Evolutionary conservation across 257 asterid genomes (phyloP), one percentile per base, ranked within the genome.

Genomic region (Mitragyna speciosa): DNA sequence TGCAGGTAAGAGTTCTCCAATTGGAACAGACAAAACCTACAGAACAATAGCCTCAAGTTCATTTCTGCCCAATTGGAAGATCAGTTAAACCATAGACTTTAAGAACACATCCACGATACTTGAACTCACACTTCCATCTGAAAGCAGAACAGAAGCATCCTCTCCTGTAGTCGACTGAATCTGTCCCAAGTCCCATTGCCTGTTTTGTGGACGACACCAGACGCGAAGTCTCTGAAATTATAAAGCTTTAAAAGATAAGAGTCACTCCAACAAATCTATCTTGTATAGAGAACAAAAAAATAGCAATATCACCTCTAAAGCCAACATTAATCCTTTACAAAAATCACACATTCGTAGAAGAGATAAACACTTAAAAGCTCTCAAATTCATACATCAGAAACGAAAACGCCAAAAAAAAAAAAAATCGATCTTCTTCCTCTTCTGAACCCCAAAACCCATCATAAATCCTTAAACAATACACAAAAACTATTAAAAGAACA

Each of bases 111-210:
- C 70, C 19, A 74, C 56, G 73, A 80, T 24, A 81, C 63, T 80
- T 61, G 81, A 83, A 89, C 97, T 86, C 86, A 93, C 99, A 74
- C 83, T 90, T 86, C 89, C 93, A 81, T 91, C 92, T 11, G 88
- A 78, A 41, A 90, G 91, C 79, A 84, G 84, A 83, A 95, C 91
- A 30, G 83, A 81, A 78, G 92, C 93, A 83, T 85, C 90, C 77
- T 90, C 97, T 82, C 94, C 98, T 75, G 91, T 87, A 83, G 88
- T 90, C 78, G 96, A 92, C 80, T 84, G 93, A 78, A 93, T 89
- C 76, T 87, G 88, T 72, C 99, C 99, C 36, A 81, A 85, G 74
- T 88, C 96, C 99, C 97, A 95, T 52, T 49, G 81, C 76, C 89
- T 88, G 83, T 85, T 86, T 68, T 76, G 83, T 77, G 75, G 88